Base-by-base conservation (phyloP, 1,139 yeast genomes). In the Saccharomycopsis hybrid region DNA sequence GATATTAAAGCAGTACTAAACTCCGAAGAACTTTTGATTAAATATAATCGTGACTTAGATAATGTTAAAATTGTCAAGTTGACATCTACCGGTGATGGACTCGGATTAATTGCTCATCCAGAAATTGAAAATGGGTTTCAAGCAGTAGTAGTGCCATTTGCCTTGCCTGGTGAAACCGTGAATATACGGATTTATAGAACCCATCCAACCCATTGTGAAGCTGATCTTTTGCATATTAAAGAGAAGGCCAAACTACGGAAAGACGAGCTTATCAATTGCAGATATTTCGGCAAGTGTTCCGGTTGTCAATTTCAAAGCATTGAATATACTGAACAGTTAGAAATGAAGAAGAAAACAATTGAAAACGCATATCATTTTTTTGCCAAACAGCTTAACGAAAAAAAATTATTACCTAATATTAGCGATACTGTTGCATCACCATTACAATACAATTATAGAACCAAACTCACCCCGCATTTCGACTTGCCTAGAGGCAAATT, bases 391-490 rank as follows among this genome's bases (percentile, higher is more conserved):
- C 64, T 80, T 49, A 58, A 70, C 2, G 63, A 65, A 1, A 62
- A 66, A 8, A 64, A 64, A 0, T 62, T 70, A 44, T 63, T 85
- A 29, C 96, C 96, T 0, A 69, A 62, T 7, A 71, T 92, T 33
- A 73, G 73, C 8, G 67, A 71, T 2, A 90, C 97, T 0, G 80
- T 86, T 44, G 80, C 85, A 3, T 85, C 96, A 2, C 98, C 98
- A 3, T 68, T 80, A 54, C 75, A 82, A 58, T 86, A 76, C 62
- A 73, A 74, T 43, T 92, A 92, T 67, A 73, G 98, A 63, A 92
- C 98, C 0, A 92, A 92, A 62, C 74, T 92, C 48, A 92, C 98
- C 0, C 98, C 98, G 3, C 98, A 92, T 69, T 92, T 90, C 67
- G 92, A 88, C 62, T 70, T 88, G 41, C 95, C 95, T n/a, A 72